phyloP scores from a whole-genome alignment of 2,329 filamentous ascomycete species.

The Fusarium transvaalense region DNA sequence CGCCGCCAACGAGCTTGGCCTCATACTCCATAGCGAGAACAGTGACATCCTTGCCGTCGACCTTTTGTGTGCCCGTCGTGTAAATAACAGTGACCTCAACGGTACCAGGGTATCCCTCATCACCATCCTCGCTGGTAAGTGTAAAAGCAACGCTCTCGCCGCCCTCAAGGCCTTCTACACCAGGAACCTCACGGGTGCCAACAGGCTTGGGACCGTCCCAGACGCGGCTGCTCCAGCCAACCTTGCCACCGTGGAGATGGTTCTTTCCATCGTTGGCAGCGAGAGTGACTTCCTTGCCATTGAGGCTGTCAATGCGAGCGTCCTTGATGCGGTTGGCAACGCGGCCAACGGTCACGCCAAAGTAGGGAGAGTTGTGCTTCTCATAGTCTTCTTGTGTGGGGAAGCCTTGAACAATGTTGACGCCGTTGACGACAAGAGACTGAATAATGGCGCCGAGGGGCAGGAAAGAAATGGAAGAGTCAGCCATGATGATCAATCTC shows the following conservation, averaged over 20 bases:
- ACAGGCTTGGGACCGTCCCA: conserved; percentile 79
- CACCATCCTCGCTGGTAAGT: conserved; percentile 79
- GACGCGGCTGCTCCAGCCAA: conserved; percentile 84
- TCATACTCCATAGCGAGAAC: conserved; percentile 91
- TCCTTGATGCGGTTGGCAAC: conserved; percentile 83
- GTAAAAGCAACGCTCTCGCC: conserved; percentile 76
- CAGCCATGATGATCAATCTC: conserved; percentile 53
- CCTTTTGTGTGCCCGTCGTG: conserved; percentile 75
- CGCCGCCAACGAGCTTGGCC: conserved; percentile 81
- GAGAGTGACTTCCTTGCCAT: conserved; percentile 77
- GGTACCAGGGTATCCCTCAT: conserved; percentile 90
- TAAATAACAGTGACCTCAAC: conserved; percentile 85
- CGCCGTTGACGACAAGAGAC: conserved; percentile 79
- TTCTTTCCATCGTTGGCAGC: conserved; percentile 83
- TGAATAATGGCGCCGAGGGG: conserved; percentile 85
- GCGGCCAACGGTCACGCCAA: conserved; percentile 93
- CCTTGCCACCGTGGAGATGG: conserved; percentile 76
- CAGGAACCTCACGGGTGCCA: conserved; percentile 62
- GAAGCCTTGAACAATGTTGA: conserved; percentile 92
- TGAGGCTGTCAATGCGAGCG: conserved; percentile 78
- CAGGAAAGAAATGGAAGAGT: conserved; percentile 73
- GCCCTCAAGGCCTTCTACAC: conserved; percentile 66
- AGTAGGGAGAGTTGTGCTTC: conserved; percentile 81
- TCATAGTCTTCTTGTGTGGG: conserved; percentile 80
- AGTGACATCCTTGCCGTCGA: conserved; percentile 72